A percentile compares a stretch with the other conserved stretches of the same genome.
phyloP scores from a whole-genome alignment of 164 flowering plant genomes.

The Magnolia sinica region DNA sequence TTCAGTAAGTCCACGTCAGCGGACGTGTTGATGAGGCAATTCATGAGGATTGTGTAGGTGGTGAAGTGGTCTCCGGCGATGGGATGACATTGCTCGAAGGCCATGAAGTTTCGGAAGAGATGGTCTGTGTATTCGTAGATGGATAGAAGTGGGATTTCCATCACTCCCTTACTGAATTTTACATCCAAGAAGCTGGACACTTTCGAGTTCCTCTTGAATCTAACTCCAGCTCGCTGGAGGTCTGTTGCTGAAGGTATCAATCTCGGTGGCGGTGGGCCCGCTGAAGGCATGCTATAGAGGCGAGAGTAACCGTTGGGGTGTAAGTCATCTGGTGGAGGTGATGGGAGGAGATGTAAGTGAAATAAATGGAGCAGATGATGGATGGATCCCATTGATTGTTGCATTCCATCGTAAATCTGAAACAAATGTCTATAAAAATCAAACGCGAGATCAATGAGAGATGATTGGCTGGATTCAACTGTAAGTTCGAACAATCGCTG shows the following conservation, averaged over 20 bases:
- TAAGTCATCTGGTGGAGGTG: neutral
- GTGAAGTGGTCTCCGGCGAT: slow-evolving; percentile 56
- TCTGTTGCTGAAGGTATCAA: slow-evolving; percentile 21
- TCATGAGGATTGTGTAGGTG: slow-evolving; percentile 43
- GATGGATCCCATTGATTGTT: neutral
- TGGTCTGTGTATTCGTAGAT: slow-evolving; percentile 75
- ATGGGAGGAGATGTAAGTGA: neutral
- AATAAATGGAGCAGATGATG: slow-evolving; percentile 7
- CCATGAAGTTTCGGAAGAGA: slow-evolving; percentile 71
- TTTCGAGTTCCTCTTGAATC: slow-evolving; percentile 32
- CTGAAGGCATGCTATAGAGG: neutral
- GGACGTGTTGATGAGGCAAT: slow-evolving; percentile 41
- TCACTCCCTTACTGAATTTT: slow-evolving; percentile 39
- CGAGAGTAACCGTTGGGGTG: neutral
- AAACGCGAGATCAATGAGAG: neutral
- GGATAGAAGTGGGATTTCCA: slow-evolving; percentile 54
- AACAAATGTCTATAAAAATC: neutral
- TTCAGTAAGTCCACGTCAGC: slow-evolving; percentile 39
- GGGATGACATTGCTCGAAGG: slow-evolving; percentile 73
- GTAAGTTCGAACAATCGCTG: neutral
- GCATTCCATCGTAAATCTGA: too few species aligned
- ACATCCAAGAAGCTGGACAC: slow-evolving; percentile 37
- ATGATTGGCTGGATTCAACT: too few species aligned
- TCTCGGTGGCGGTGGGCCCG: neutral
- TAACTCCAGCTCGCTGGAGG: slow-evolving; percentile 49